Percentiles rank a stretch among this genome's conserved stretches.
phyloP scores from a whole-genome alignment of 2,329 filamentous ascomycete genomes.

The Pyrenochaeta sp. region DNA sequence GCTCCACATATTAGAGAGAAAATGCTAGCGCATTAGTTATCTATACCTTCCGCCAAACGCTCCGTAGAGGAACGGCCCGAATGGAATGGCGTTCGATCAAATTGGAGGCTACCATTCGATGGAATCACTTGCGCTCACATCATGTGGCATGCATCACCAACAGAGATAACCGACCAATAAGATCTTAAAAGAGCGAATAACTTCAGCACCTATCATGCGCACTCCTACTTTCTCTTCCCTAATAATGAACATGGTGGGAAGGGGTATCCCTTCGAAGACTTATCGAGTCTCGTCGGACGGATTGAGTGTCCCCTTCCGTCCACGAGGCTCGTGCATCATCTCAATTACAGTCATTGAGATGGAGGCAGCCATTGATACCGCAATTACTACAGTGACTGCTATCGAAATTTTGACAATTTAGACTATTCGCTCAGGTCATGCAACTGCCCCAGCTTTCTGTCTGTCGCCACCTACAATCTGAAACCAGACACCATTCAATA shows the following conservation, averaged over 20 bases:
- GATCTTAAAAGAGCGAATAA: background rate
- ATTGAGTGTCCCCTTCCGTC: background rate
- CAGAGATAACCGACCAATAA: background rate
- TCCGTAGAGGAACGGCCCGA: background rate
- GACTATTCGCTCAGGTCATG: no score
- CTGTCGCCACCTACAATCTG: no score
- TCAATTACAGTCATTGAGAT: background rate
- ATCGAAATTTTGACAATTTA: no score
- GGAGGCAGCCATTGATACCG: no score
- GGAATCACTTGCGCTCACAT: background rate
- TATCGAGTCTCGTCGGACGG: no score
- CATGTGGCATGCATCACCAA: background rate
- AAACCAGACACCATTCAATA: background rate
- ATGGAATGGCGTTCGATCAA: background rate
- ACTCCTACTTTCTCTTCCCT: background rate
- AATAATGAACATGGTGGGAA: no score
- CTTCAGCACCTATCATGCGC: background rate
- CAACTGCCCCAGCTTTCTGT: no score
- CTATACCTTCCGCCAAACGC: background rate
- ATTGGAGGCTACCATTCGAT: background rate
- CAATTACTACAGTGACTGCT: no score
- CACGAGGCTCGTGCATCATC: background rate
- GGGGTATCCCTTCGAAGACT: no score
- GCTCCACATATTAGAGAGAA: background rate
- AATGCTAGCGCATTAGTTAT: background rate